phyloP scores from a whole-genome alignment of 768 basidiomycete species.

The Amanita jacksonii region DNA sequence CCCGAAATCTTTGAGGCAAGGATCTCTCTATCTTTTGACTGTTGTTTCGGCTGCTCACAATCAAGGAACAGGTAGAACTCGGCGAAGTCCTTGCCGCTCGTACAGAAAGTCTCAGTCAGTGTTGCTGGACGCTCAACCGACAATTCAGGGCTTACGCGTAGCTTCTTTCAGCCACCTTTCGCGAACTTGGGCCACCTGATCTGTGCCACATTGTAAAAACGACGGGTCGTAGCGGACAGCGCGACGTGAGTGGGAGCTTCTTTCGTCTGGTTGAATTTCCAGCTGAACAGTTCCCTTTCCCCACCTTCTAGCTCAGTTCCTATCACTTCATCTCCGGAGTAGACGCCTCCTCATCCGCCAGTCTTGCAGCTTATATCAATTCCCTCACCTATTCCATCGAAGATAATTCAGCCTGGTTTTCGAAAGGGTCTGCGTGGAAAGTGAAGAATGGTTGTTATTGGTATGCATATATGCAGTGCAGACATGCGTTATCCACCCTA shows the following conservation, averaged over 20 bases:
- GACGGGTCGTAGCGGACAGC: slow-evolving; percentile 70
- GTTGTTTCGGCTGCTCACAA: slow-evolving; percentile 3
- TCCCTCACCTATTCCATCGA: slow-evolving; percentile 95
- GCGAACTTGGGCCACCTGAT: slow-evolving; percentile 96
- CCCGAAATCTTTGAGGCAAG: too few relatives aligned
- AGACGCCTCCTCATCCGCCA: slow-evolving; percentile 96
- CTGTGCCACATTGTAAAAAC: slow-evolving; percentile 93
- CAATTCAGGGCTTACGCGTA: slow-evolving; percentile 17
- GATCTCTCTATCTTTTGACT: too few relatives aligned
- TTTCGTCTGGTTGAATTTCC: neutral
- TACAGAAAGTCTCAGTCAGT: slow-evolving; percentile 85
- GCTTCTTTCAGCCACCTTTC: slow-evolving; percentile 66
- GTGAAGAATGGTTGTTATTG: slow-evolving; percentile 91
- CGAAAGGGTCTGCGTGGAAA: slow-evolving; percentile 78
- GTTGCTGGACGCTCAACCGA: too few relatives aligned
- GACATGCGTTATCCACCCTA: neutral
- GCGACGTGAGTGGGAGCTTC: slow-evolving; percentile 57
- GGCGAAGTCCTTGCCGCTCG: slow-evolving; percentile 75
- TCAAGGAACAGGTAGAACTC: slow-evolving; percentile 81
- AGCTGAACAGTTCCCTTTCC: neutral
- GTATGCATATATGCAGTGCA: slow-evolving; percentile 33
- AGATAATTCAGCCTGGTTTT: slow-evolving; percentile 87
- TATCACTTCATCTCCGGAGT: slow-evolving; percentile 99
- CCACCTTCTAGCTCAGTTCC: slow-evolving; percentile 62
- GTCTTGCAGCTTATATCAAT: slow-evolving; percentile 96